These are phyloP conservation scores for Aspergillus funiculosus DNA, from an alignment of 495 filamentous ascomycete genomes.

Conservation along the genomic window DNA sequence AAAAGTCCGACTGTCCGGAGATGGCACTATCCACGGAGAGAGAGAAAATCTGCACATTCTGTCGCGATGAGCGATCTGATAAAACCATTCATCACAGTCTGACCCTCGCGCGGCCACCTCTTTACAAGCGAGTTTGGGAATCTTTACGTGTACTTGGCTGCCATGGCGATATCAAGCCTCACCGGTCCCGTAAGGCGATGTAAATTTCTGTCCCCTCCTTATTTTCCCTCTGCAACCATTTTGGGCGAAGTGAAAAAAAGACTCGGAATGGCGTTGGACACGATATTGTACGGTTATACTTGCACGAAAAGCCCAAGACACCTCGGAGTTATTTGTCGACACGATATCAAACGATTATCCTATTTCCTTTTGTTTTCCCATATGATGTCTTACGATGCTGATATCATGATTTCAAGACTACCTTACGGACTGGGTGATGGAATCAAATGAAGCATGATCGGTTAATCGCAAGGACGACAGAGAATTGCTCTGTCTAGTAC, in stretches of 20 bases:
- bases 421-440: constrained; percentile 6
- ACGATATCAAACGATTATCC: constrained; percentile 8
- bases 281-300: constrained; percentile 4
- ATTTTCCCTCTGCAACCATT: neutral
- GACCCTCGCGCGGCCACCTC: constrained; percentile 18
- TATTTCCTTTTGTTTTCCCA: constrained; percentile 1
- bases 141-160: constrained; percentile 27
- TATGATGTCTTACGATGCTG: constrained; percentile 22
- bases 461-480: neutral
- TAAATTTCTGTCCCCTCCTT: constrained; percentile 4
- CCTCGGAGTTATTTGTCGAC: neutral
- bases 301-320: neutral
- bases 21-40: constrained; percentile 6
- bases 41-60: constrained; percentile 32
- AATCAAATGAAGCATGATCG: neutral
- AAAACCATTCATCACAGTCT: constrained; percentile 19
- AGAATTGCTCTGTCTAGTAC: too few relatives aligned
- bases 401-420: constrained; percentile 1
- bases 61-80: constrained; percentile 35
- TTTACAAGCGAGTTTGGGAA: constrained; percentile 30
- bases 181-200: constrained; percentile 15
- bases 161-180: constrained; percentile 17
- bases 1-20: constrained; percentile 30
- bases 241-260: neutral
- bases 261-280: constrained; percentile 8